Base-by-base conservation (phyloP, 169 alveolate genomes). In the Eimeria brunetti region DNA sequence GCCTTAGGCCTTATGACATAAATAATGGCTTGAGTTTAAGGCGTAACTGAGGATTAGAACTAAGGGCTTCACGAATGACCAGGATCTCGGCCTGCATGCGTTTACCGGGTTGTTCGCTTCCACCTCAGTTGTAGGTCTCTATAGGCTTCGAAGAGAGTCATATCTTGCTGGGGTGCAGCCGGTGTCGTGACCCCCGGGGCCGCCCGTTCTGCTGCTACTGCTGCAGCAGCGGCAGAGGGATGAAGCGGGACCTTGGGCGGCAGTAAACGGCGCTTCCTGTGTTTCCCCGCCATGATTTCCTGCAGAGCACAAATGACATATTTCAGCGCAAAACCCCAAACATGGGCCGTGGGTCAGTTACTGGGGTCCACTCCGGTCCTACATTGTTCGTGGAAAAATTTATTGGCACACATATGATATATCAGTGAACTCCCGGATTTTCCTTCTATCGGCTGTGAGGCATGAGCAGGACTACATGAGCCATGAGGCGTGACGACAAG, bases 181-280 rank as follows among this genome's bases (percentile, higher is more conserved):
- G 93, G 83, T 12, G 93, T 62, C 44, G 62, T 44, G 67, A 64
- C 83, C 24, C 83, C 93, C 18, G 93, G 83, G 51, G 78, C 93
- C 38, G 81, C 93, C 30, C 83, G 58, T 38, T 58, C 56, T 33
- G 93, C 83, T 24, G 93, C 93, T 62, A 20, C 81, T 38, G 83
- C 93, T 41, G 83, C 93, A 5, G 93, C 93, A 27, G 95, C 89
- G 22, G 91, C 95, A 20, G 86, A 71, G 2, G 98, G 98, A 67
- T 97, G 98, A 9, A 97, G 92, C 51, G 98, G 98, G 53, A 96
- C 96, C 75, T 97, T 69, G 22, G 98, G 98, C 1, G 98, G 98
- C 78, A 97, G 95, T 49, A 97, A 96, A 86, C 95, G 94, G 53
- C 98, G 93, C 80, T 97, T 89, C 71, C 97, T 89, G 94, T 97